phyloP scores from a whole-genome alignment of 1,284 basidiomycete genomes.

The Malassezia nana region DNA sequence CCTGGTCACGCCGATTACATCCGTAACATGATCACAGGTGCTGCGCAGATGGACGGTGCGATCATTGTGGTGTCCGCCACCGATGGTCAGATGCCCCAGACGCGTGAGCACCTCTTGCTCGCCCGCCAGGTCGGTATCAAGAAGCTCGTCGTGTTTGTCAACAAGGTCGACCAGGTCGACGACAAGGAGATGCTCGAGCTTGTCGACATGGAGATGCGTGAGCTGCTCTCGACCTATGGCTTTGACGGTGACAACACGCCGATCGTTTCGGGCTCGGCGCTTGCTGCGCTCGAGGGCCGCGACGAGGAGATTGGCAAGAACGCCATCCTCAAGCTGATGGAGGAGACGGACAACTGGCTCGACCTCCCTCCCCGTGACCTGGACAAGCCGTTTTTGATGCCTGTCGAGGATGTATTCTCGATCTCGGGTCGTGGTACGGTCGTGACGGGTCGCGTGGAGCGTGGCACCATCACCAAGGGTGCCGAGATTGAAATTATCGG shows the following conservation, averaged over 20 bases:
- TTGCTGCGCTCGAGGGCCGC: slow-evolving; percentile 84
- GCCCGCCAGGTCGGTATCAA: slow-evolving; percentile 98
- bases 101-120: slow-evolving; percentile 90
- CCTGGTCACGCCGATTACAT: slow-evolving; percentile 56
- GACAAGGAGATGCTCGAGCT: slow-evolving; percentile 98
- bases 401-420: slow-evolving; percentile 93
- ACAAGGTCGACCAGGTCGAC: slow-evolving; percentile 94
- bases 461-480: slow-evolving; percentile 84
- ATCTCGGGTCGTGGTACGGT: slow-evolving; percentile 98
- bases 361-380: slow-evolving; percentile 91
- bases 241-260: slow-evolving; percentile 96
- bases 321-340: slow-evolving; percentile 76
- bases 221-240: slow-evolving; percentile 72
- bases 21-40: slow-evolving; percentile 96
- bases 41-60: slow-evolving; percentile 82
- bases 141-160: slow-evolving; percentile 97
- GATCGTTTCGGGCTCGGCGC: slow-evolving; percentile 89
- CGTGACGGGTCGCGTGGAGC: slow-evolving; percentile 91
- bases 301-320: slow-evolving; percentile 66
- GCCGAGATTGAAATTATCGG: slow-evolving; percentile 90
- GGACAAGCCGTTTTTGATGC: slow-evolving; percentile 95
- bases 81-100: slow-evolving; percentile 99
- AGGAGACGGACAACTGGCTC: slow-evolving; percentile 86
- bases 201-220: slow-evolving; percentile 99
- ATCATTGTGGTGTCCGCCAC: slow-evolving; percentile 80